Evolutionary conservation across 768 basidiomycete species (phyloP), one percentile per base, ranked within the genome.

Genomic region (Porpolomopsis calyptriformis): DNA sequence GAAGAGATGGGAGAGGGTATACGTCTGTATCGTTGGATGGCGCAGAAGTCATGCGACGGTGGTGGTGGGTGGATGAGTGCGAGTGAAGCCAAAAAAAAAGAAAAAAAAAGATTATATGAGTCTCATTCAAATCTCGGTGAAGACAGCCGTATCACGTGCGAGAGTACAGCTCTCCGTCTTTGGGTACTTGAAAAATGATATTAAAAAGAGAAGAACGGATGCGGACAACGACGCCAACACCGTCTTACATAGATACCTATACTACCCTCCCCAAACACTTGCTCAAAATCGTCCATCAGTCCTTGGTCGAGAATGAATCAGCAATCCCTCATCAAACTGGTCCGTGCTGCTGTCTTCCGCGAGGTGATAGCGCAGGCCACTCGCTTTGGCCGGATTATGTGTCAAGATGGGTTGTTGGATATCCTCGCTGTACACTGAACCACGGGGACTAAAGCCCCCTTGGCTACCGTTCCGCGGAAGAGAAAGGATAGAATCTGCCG

Each of bases 401-500:
- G 69, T 71, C 23, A 80, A 55, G 52, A 82, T 77, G 6, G 76
- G 76, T 26, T 66, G 62, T 16, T 71, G 67, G 23, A 71, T 69
- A 36, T 82, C 83, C 49, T 81, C 80, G 20, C 73, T 69, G 43
- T 56, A 57, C 26, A 66, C 65, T 38, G 74, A 74, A 52, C 67
- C 74, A 36, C 73, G 69, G 36, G 68, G 64, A 53, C 73, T 76
- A 49, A 11, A n/a, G 26, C 4, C 11, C 37, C n/a, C 20, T 4
- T 64, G 62, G 31, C 63, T 75, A 49, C 64, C 62, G 29, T 64
- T 65, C 46, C 68, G 65, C 18, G 72, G 70, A 41, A 80, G 61
- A 16, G 77, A 75, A 51, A 82, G 62, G 44, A 85, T 71, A 12
- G 82, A 85, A 49, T 74, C 68, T 34, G 82, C 82, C 4, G 77